Evolutionary conservation across 805 yeast species (phyloP), one percentile per base, ranked within the genome.

Genomic region (Ogataea saltuana): DNA sequence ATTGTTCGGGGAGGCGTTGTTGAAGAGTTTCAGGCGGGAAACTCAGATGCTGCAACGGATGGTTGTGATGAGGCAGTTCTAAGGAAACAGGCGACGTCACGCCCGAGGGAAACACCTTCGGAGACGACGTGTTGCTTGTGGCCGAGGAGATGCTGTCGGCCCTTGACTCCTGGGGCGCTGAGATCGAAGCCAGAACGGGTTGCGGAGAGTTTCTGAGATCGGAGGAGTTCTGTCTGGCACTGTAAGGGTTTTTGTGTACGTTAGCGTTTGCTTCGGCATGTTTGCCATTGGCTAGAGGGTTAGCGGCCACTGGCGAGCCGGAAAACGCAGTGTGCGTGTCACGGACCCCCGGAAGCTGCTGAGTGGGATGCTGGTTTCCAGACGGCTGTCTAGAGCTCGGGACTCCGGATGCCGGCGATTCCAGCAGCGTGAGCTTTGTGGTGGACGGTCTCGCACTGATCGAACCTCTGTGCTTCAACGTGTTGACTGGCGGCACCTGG

Each of bases 361-460:
- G 46, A 11, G 33, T 16, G n/a, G 33, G 45, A 10, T 36, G 43
- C 16, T 50, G 48, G 28, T 33, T 39, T 4, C 49, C 51, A 1
- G 64, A 57, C 13, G 63, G 61, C 35, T 53, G 55, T 37, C 66
- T 55, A 16, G 60, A 45, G 23, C 56, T 53, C n/a, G 63, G 60
- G 4, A 54, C 41, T 19, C 65, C 64, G 3, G 56, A 40, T 6
- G 54, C 51, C 2, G 58, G 55, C 11, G 58, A 45, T 27, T 57
- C 63, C 9, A 52, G 42, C 12, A 50, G 11, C 7, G 58, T 33
- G 5, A 60, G 32, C 33, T 63, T 63, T 4, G 68, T 63, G 12
- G 69, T 65, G 4, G 78, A 71, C 1, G 82, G 79, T 48, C 75
- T 66, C 1, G 79, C 74, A 33, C 79, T 72, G 39, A 78, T 77